Evolutionary conservation across 176 grass and related monocot genomes (phyloP).

Genomic region (Oryza punctata): DNA sequence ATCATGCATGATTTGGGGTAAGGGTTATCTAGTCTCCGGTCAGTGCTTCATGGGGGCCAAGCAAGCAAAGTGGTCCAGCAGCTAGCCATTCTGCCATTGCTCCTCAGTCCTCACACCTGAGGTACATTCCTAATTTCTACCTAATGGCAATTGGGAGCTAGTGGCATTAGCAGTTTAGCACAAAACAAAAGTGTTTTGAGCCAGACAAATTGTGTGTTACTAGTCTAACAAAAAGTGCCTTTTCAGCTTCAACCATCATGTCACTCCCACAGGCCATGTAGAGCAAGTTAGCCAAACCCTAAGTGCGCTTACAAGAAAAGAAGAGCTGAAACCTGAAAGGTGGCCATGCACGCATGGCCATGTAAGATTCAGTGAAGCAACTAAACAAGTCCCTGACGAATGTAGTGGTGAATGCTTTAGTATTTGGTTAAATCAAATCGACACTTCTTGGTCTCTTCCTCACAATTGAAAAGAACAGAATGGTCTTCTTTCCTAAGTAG

Average conservation of each 20-base stretch:
- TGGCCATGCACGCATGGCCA: neutral
- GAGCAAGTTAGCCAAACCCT: neutral
- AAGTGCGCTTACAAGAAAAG: conserved; percentile 55
- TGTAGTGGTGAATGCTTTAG: neutral
- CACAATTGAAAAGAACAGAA: neutral
- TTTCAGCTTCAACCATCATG: conserved; percentile 49
- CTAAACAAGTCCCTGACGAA: conserved; percentile 13
- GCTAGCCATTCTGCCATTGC: conserved; percentile 16
- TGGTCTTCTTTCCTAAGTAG: too few species aligned
- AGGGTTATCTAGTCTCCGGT: neutral
- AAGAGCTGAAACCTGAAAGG: conserved; percentile 29
- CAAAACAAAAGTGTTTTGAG: conserved; percentile 19
- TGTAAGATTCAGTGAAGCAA: conserved; percentile 25
- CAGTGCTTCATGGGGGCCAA: neutral
- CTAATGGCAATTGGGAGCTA: conserved; percentile 20
- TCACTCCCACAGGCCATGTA: neutral
- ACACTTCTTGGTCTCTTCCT: neutral
- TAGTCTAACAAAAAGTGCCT: conserved; percentile 36
- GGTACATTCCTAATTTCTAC: conserved; percentile 16
- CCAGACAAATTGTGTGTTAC: conserved; percentile 43
- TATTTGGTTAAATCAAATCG: neutral
- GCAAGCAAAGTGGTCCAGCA: conserved; percentile 26
- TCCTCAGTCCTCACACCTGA: conserved; percentile 10
- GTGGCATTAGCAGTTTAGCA: conserved; percentile 19
- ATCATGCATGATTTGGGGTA: conserved; percentile 26